Evolutionary conservation across 345 rosid species (phyloP), one percentile per base, ranked within the genome.

Genomic region (Rhodamnia argentea): DNA sequence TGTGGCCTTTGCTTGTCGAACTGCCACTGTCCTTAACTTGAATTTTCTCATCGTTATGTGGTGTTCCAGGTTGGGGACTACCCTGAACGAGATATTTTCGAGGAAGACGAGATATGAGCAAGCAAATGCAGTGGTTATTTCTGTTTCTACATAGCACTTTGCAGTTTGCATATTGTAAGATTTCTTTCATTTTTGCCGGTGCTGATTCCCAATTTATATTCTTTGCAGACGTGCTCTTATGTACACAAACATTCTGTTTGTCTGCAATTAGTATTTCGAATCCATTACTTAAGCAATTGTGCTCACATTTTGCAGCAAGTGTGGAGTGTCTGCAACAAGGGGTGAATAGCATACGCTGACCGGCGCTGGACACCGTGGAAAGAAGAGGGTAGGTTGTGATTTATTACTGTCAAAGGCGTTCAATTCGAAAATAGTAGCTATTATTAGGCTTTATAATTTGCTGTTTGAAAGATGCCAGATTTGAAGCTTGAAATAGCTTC

Each of bases 21-120:
- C 78, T 70, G 24, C 44, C 37, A 70, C 44, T 32, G 24, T 32
- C 78, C 10, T 18, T 74, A 64, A 53, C 23, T 10, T 29, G 10
- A 70, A 42, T 18, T 54, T 50, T 52, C n/a, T 84, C 54, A 59
- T 52, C 10, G 15, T 56, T 37, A 0, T 44, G 27, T 84, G 53
- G 18, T 18, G 90, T 86, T 88, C 55, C 92, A 95, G 99, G 97
- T 95, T 83, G 99, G 99, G 85, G 94, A 95, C 86, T 92, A 92
- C 87, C 98, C 97, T n/a, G 98, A 95, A 88, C 91, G 94, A 87
- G 98, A 96, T 88, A 93, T 91, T 47, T 95, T 96, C 11, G 94
- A 95, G 88, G 98, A 96, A 29, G 96, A 95, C 58, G 99, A 96
- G 90, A 94, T 95, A 89, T 94, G 90, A 91, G 16, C 37, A 16